Percentiles rank a stretch among this genome's conserved stretches.
Conservation (phyloP, 495 filamentous ascomycete genomes). For the Haplographium delicatum region DNA sequence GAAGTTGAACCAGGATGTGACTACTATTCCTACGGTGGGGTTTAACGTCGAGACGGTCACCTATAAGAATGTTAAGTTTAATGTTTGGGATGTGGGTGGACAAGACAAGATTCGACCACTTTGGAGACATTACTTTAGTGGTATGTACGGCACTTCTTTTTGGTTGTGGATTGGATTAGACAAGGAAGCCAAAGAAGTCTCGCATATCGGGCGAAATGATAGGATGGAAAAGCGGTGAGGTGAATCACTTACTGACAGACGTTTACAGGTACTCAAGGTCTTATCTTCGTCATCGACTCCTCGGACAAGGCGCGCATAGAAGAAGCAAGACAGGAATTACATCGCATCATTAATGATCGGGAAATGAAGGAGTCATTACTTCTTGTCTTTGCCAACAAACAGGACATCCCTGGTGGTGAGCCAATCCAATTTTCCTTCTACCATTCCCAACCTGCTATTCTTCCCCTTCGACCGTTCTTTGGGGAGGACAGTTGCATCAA, state of each 20-base stretch:
- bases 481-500: neutral
- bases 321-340: conserved; percentile 83
- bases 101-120: conserved; percentile 98
- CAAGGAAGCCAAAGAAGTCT: too few relatives aligned
- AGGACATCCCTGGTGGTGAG: conserved; percentile 83
- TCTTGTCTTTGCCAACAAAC: conserved; percentile 97
- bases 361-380: conserved; percentile 97
- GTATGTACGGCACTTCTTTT: conserved; percentile 40
- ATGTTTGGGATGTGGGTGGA: conserved; percentile 98
- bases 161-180: too few relatives aligned
- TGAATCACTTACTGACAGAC: conserved; percentile 4
- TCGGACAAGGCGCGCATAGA: conserved; percentile 81
- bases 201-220: neutral
- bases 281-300: conserved; percentile 97
- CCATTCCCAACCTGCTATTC: neutral
- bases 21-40: conserved; percentile 97
- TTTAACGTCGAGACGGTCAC: conserved; percentile 99
- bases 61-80: conserved; percentile 99
- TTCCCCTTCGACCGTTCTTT: neutral
- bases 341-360: conserved; percentile 92
- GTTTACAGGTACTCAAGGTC: conserved; percentile 75
- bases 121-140: conserved; percentile 98
- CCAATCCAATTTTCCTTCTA: conserved; percentile 2
- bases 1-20: conserved; percentile 95
- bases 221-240: neutral